A percentile compares a stretch with the other conserved stretches of the same genome.
phyloP scores from a whole-genome alignment of 177 flowering plant species.

The Vitis hybrid region DNA sequence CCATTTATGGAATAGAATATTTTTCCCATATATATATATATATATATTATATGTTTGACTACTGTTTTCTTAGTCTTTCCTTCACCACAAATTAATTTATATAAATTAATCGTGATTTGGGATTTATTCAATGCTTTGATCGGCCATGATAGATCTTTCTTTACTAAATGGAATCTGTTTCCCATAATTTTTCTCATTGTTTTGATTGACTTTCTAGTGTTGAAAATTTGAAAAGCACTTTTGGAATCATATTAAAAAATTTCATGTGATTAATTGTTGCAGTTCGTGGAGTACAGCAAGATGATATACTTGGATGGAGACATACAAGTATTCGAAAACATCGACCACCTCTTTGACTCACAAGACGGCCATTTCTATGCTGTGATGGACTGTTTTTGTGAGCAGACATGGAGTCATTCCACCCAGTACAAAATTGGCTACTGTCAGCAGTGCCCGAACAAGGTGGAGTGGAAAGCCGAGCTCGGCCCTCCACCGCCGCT shows the following conservation, averaged over 20 bases:
- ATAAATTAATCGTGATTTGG: too few relatives aligned
- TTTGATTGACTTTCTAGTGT: too few relatives aligned
- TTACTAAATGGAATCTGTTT: too few relatives aligned
- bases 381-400: constrained; percentile 8
- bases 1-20: too few relatives aligned
- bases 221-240: accelerated
- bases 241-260: too few relatives aligned
- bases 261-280: not conserved
- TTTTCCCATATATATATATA: too few relatives aligned
- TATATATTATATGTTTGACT: too few relatives aligned
- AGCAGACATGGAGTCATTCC: constrained; percentile 2
- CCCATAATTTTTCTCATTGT: too few relatives aligned
- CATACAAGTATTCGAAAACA: constrained; percentile 16
- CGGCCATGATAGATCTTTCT: too few relatives aligned
- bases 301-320: constrained; percentile 20
- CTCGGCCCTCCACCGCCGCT: constrained; percentile 11
- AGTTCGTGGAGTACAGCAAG: constrained; percentile 21
- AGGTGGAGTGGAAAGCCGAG: not conserved
- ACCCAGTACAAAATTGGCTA: constrained; percentile 8
- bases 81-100: too few relatives aligned
- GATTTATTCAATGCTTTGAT: too few relatives aligned
- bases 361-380: constrained; percentile 14
- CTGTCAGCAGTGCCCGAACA: constrained; percentile 9
- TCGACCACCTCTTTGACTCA: constrained; percentile 18
- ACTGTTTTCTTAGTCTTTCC: too few relatives aligned